Evolutionary conservation across 2,329 filamentous ascomycete species (phyloP).

Genomic region (Sporothrix mexicana): DNA sequence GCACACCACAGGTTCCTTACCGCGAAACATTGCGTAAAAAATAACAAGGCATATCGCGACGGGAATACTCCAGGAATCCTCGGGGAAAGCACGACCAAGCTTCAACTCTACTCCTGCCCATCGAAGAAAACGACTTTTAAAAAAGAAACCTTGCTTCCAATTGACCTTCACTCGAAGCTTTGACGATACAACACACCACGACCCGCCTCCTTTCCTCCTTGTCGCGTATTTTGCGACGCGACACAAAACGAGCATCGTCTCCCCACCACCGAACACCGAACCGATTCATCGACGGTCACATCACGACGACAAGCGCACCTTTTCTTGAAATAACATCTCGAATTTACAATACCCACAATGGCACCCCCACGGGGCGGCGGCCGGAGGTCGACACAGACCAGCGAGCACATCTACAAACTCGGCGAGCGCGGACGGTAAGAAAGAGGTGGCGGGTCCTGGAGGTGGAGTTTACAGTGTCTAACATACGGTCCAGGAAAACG

Average conservation of each 20-base stretch:
- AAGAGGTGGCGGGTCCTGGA: neutral
- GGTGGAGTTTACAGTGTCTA: neutral
- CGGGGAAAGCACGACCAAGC: constrained; percentile 26
- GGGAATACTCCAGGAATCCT: neutral
- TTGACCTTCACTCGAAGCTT: neutral
- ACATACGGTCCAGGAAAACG: constrained; percentile 71
- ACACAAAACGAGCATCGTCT: constrained; percentile 23
- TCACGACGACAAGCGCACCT: neutral
- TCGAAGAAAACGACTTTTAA: neutral
- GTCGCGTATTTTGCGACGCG: constrained; percentile 19
- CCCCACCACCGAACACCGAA: neutral
- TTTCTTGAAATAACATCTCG: neutral
- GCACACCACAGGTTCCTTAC: constrained; percentile 14
- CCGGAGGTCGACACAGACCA: constrained; percentile 49
- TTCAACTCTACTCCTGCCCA: neutral
- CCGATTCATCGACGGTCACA: neutral
- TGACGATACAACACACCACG: neutral
- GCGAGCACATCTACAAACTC: constrained; percentile 57
- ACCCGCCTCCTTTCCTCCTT: neutral
- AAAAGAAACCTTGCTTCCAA: neutral
- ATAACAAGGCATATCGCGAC: constrained; percentile 30
- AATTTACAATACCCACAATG: constrained; percentile 42
- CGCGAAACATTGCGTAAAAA: constrained; percentile 13
- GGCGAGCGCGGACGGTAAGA: constrained; percentile 57
- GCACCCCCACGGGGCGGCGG: constrained; percentile 47